Conservation (phyloP, 108 stramenopile genomes). For the Mayamaea pseudoterrestris region DNA sequence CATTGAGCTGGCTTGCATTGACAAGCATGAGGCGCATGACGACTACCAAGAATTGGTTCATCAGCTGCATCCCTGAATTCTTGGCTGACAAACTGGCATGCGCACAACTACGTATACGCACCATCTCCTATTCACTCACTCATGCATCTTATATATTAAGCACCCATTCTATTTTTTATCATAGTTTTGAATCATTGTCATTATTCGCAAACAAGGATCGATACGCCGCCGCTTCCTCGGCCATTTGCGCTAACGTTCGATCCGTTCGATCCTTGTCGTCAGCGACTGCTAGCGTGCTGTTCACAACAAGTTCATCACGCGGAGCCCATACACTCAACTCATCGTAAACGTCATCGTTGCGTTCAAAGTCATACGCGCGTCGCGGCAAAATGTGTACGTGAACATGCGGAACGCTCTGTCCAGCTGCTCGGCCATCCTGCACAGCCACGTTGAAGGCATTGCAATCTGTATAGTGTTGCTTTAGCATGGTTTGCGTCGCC, state of each 20-base stretch:
- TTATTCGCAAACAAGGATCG: slow-evolving; percentile 13
- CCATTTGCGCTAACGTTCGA: slow-evolving; percentile 67
- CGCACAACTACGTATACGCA: no score
- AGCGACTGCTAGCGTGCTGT: slow-evolving; percentile 46
- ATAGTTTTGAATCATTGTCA: no score
- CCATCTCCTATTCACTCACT: no score
- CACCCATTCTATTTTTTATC: no score
- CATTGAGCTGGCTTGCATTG: slow-evolving; percentile 51
- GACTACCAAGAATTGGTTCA: no score
- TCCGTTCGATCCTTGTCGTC: slow-evolving; percentile 66
- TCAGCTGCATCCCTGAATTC: no score
- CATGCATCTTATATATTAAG: no score
- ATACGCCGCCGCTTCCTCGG: slow-evolving; percentile 57
- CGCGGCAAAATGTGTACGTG: slow-evolving; percentile 87
- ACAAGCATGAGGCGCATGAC: no score
- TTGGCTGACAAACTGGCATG: no score
- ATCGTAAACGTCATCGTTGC: slow-evolving; percentile 82
- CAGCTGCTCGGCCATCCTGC: slow-evolving; percentile 76
- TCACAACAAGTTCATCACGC: slow-evolving; percentile 20
- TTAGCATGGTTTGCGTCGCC: slow-evolving; percentile 49
- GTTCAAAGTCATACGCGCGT: slow-evolving; percentile 45
- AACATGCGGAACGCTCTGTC: slow-evolving; percentile 83
- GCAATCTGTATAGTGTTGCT: slow-evolving; percentile 29
- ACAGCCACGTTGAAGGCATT: slow-evolving; percentile 80
- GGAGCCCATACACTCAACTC: slow-evolving; percentile 75